Conservation (phyloP, 257 asterid genomes). For the Solanum rostratum region DNA sequence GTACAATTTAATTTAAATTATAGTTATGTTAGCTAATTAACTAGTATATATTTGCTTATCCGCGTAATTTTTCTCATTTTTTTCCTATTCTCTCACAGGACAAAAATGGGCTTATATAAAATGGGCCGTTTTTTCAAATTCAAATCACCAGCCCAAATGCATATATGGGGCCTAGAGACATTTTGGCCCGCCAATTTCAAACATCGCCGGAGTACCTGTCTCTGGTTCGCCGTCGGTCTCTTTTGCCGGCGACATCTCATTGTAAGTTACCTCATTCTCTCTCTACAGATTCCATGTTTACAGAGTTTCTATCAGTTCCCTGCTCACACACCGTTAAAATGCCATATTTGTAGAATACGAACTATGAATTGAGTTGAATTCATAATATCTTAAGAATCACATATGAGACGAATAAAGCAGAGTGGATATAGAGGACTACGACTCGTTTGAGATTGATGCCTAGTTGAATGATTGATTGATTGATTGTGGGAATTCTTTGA, state of each 20-base stretch:
- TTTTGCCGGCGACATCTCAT: neutral
- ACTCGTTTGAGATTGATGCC: neutral
- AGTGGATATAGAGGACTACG: neutral
- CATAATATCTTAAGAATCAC: too few relatives aligned
- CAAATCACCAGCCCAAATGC: neutral
- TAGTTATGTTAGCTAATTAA: too few relatives aligned
- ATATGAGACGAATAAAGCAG: too few relatives aligned
- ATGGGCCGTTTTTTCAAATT: neutral
- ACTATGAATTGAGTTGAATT: neutral
- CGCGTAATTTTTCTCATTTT: too few relatives aligned
- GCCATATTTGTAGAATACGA: neutral
- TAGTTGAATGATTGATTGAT: neutral
- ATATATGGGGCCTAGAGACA: neutral
- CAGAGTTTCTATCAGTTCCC: neutral
- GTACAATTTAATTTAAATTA: too few relatives aligned
- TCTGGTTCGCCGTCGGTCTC: neutral
- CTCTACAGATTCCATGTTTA: neutral
- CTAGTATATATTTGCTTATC: too few relatives aligned
- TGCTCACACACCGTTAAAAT: neutral
- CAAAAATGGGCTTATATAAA: neutral
- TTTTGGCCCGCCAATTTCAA: neutral
- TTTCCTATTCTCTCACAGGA: neutral
- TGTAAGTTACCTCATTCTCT: neutral
- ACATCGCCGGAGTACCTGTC: neutral
- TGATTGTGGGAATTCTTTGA: neutral